A percentile compares a stretch with the other conserved stretches of the same genome.
Conservation (phyloP, 345 rosid species). For the Moricandia moricandioides region DNA sequence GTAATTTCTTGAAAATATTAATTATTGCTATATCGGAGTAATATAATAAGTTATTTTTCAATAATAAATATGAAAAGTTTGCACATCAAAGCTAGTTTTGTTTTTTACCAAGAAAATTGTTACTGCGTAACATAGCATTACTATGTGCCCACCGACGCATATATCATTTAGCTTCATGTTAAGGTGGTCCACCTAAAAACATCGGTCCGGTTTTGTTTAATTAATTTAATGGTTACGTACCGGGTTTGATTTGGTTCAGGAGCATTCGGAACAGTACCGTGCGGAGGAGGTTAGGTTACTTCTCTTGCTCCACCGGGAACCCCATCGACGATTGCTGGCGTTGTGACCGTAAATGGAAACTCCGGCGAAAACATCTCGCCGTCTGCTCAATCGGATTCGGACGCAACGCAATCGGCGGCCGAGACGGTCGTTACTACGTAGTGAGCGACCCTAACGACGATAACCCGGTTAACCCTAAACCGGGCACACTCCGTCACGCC, state of each 20-base stretch:
- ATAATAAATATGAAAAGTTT: too few relatives aligned
- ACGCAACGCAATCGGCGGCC: slow-evolving; percentile 72
- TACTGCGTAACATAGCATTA: too few relatives aligned
- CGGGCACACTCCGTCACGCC: slow-evolving; percentile 83
- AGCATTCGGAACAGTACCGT: slow-evolving; percentile 67
- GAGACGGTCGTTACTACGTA: slow-evolving; percentile 69
- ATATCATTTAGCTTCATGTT: not conserved
- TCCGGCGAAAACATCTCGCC: slow-evolving; percentile 53
- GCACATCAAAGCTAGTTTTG: too few relatives aligned
- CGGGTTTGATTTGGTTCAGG: slow-evolving; percentile 44
- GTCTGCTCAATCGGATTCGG: slow-evolving; percentile 74
- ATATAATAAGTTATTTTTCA: too few relatives aligned
- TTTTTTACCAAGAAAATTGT: too few relatives aligned
- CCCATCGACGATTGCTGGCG: slow-evolving; percentile 91
- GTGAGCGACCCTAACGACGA: slow-evolving; percentile 64
- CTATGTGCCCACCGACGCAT: slow-evolving; percentile 28
- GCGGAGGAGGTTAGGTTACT: slow-evolving; percentile 55
- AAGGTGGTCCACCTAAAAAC: not conserved
- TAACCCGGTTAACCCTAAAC: slow-evolving; percentile 65
- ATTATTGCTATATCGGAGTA: too few relatives aligned
- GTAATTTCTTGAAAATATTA: too few relatives aligned
- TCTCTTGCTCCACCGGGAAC: slow-evolving; percentile 66
- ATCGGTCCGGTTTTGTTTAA: not conserved
- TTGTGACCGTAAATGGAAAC: slow-evolving; percentile 63
- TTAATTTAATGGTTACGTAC: not conserved